phyloP scores from a whole-genome alignment of 345 rosid genomes.

The Aquilaria yunnanensis region DNA sequence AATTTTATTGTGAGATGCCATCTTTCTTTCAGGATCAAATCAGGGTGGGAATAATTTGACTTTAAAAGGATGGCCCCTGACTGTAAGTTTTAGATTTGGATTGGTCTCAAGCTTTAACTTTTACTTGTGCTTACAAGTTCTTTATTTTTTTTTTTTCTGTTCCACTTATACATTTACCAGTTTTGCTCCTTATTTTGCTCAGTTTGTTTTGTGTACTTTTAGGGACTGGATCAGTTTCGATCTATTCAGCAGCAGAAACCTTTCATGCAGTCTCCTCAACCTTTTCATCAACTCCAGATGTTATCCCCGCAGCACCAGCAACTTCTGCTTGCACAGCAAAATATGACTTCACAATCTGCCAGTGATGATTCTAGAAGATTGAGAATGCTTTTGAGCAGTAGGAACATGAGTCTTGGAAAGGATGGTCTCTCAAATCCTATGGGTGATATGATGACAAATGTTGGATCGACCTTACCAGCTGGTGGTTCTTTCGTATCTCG shows the following conservation, averaged over 20 bases:
- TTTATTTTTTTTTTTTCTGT: neutral
- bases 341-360: conserved; percentile 65
- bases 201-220: conserved; percentile 13
- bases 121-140: neutral
- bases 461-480: conserved; percentile 65
- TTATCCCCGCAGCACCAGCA: conserved; percentile 90
- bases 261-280: conserved; percentile 82
- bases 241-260: conserved; percentile 84
- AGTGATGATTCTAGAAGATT: conserved; percentile 75
- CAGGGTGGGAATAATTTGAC: conserved; percentile 87
- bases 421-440: conserved; percentile 69
- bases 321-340: conserved; percentile 88
- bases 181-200: neutral
- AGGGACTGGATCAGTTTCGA: conserved; percentile 76
- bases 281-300: conserved; percentile 90
- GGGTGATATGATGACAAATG: conserved; percentile 62
- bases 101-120: conserved; percentile 1
- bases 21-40: conserved; percentile 65
- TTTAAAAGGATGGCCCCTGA: conserved; percentile 93
- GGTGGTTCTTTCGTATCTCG: conserved; percentile 48
- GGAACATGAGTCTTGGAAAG: conserved; percentile 58
- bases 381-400: conserved; percentile 64
- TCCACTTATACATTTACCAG: neutral
- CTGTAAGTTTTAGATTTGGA: conserved; percentile 40
- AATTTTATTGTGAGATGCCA: neutral